A percentile compares a stretch with the other conserved stretches of the same genome.
Evolutionary conservation across 2,329 filamentous ascomycete genomes (phyloP).

Genomic region (Aspergillus luchuensis): DNA sequence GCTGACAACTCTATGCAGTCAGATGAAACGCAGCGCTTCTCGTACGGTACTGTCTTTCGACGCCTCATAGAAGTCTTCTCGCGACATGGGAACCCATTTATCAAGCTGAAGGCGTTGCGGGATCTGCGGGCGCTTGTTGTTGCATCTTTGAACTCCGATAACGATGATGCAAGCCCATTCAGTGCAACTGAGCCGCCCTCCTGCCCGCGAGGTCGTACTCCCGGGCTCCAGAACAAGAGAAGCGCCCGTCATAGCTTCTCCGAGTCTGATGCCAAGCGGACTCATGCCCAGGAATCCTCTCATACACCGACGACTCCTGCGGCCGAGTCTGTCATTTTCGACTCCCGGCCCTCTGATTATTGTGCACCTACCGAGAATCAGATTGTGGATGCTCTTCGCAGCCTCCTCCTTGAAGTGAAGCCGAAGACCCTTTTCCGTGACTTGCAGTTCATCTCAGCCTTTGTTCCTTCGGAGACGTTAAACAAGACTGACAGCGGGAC

Average conservation of each 20-base stretch:
- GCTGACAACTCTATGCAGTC: background rate
- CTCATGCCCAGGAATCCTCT: slow-evolving; percentile 20
- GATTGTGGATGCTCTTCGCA: slow-evolving; percentile 67
- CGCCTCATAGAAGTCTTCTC: slow-evolving; percentile 83
- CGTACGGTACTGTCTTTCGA: slow-evolving; percentile 77
- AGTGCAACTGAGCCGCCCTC: slow-evolving; percentile 7
- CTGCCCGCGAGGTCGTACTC: slow-evolving; percentile 9
- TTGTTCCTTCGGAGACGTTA: slow-evolving; percentile 59
- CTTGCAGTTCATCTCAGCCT: slow-evolving; percentile 69
- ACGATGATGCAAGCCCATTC: slow-evolving; percentile 35
- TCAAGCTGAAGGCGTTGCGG: slow-evolving; percentile 79
- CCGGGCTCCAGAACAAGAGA: slow-evolving; percentile 19
- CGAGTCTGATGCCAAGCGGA: slow-evolving; percentile 20
- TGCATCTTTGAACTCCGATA: slow-evolving; percentile 67
- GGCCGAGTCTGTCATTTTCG: slow-evolving; percentile 35
- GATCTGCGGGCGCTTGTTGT: slow-evolving; percentile 82
- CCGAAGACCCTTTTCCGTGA: slow-evolving; percentile 81
- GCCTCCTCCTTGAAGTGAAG: slow-evolving; percentile 69
- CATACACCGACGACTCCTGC: slow-evolving; percentile 28
- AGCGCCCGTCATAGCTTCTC: slow-evolving; percentile 37
- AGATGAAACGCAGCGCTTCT: slow-evolving; percentile 57
- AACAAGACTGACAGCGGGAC: slow-evolving; percentile 65
- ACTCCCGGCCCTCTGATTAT: slow-evolving; percentile 45
- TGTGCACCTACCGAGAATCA: slow-evolving; percentile 60
- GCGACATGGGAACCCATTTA: slow-evolving; percentile 82